phyloP scores from a whole-genome alignment of 148 eudicot genomes.

The Persicaria tinctoria region DNA sequence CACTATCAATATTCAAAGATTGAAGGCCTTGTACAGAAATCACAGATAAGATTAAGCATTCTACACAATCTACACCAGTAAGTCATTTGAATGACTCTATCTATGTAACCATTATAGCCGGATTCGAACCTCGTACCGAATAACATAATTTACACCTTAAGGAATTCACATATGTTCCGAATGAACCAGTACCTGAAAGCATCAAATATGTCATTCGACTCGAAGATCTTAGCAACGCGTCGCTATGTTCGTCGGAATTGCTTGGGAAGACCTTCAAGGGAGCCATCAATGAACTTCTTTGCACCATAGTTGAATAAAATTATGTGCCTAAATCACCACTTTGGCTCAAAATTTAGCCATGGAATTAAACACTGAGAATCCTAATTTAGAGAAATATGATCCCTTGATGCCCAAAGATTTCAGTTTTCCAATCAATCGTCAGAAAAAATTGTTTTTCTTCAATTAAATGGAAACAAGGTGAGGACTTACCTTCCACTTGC shows the following conservation, averaged over 20 bases:
- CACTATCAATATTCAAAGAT: neutral
- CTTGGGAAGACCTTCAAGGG: neutral
- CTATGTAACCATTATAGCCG: neutral
- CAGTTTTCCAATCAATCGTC: constrained; percentile 34
- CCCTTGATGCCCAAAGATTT: neutral
- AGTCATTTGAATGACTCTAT: neutral
- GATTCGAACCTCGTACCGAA: neutral
- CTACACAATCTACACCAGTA: neutral
- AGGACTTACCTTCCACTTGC: constrained; percentile 58
- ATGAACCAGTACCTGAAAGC: neutral
- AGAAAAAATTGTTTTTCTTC: neutral
- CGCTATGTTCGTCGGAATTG: neutral
- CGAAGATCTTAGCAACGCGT: neutral
- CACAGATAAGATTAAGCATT: neutral
- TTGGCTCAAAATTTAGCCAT: too few species aligned
- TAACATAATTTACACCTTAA: neutral
- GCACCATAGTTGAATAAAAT: neutral
- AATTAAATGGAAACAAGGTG: constrained; percentile 65
- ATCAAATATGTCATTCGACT: neutral
- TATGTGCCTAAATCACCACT: neutral
- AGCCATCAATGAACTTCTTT: neutral
- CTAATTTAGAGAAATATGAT: too few species aligned
- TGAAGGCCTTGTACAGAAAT: neutral
- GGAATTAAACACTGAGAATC: too few species aligned
- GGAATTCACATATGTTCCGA: neutral